Conservation (phyloP, 192 early-diverging fungal species). For the Rhizoclosmatium globosum region DNA sequence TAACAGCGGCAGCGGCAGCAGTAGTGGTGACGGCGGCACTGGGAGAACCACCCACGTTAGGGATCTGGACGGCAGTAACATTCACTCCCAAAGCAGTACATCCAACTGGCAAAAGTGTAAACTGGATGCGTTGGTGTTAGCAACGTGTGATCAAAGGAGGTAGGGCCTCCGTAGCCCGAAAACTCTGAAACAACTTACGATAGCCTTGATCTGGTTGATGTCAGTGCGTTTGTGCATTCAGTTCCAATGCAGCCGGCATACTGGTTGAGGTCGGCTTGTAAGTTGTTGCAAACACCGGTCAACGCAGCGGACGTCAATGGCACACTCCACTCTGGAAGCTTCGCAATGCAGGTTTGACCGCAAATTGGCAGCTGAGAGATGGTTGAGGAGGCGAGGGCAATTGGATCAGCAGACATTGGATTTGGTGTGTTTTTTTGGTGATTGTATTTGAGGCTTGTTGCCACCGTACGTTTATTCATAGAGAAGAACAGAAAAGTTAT, state of each 20-base stretch:
- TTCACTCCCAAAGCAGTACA: constrained; percentile 8
- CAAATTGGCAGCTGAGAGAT: constrained; percentile 7
- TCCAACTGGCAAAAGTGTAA: not conserved
- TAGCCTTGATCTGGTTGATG: too few relatives aligned
- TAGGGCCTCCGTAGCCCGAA: not conserved
- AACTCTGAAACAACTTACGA: not conserved
- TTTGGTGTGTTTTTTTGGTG: not conserved
- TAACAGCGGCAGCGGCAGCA: constrained; percentile 4
- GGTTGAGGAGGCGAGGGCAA: not conserved
- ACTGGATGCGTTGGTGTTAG: not conserved
- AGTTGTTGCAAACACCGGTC: constrained; percentile 11
- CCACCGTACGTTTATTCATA: too few relatives aligned
- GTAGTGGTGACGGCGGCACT: constrained; percentile 4
- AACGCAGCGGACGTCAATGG: constrained; percentile 25
- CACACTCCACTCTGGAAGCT: not conserved
- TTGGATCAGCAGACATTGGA: not conserved
- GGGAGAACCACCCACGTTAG: not conserved
- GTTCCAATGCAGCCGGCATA: not conserved
- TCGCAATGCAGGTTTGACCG: constrained; percentile 21
- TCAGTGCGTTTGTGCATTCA: constrained; percentile 25
- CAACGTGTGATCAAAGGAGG: not conserved
- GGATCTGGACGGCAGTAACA: not conserved
- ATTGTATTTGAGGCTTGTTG: not conserved
- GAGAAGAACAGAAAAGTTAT: not conserved
- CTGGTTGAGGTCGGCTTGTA: not conserved